Conservation (phyloP, 208 protist species). For the Phytomonas francai region DNA sequence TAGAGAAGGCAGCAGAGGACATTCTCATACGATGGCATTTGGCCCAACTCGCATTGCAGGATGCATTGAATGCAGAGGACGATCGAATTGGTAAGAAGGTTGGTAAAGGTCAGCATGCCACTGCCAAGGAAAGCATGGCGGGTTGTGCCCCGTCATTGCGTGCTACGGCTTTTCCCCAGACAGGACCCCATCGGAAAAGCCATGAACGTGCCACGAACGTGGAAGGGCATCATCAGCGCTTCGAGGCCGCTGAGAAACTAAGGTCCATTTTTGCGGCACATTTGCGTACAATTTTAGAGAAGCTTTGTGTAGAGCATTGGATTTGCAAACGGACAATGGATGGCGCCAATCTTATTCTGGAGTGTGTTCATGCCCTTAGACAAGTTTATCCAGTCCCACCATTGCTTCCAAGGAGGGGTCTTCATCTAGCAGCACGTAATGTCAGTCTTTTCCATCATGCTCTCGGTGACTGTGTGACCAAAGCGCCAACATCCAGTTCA, state of each 20-base stretch:
- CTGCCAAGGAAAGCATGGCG: neutral
- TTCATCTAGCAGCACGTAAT: slow-evolving; percentile 61
- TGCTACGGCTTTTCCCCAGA: neutral
- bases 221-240: slow-evolving; percentile 1
- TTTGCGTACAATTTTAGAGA: slow-evolving; percentile 16
- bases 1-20: slow-evolving; percentile 31
- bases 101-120: neutral
- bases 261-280: slow-evolving; percentile 8
- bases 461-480: slow-evolving; percentile 1
- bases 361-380: slow-evolving; percentile 40
- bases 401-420: slow-evolving; percentile 38
- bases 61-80: slow-evolving; percentile 49
- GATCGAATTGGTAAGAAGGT: slow-evolving; percentile 15
- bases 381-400: slow-evolving; percentile 24
- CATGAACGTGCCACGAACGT: neutral
- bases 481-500: neutral
- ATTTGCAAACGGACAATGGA: slow-evolving; percentile 53
- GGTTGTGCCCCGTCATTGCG: neutral
- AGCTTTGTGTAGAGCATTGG: slow-evolving; percentile 22
- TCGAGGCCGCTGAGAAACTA: neutral
- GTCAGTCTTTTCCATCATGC: slow-evolving; percentile 12
- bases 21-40: slow-evolving; percentile 26
- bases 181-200: neutral
- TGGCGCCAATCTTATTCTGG: slow-evolving; percentile 56
- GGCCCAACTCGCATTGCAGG: slow-evolving; percentile 29